Evolutionary conservation across 2,329 filamentous ascomycete species (phyloP), one percentile per base, ranked within the genome.

Genomic region (Alternaria hordeiaustralica): DNA sequence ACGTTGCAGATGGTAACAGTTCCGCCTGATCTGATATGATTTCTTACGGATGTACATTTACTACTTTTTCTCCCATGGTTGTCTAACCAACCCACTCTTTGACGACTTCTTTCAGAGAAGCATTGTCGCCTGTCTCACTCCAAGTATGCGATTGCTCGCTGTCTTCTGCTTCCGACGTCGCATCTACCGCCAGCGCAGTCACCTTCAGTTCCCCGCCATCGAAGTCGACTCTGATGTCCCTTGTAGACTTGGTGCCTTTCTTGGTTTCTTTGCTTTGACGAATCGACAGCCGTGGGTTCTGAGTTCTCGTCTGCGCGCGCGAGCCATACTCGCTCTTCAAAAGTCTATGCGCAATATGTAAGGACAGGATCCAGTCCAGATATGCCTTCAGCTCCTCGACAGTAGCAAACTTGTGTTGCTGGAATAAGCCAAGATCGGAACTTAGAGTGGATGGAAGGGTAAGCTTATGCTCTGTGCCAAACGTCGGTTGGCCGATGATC

Each of bases 391-490:
- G 43, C 15, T 79, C 78, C 21, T 71, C 65, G 4, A 72, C 65
- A 21, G 70, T 68, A 12, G 70, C 62, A 46, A 79, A 78, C 36
- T 71, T 77, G 43, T 76, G 72, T 15, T 75, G 72, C 15, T 65
- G 67, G 41, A 73, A 71, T 2, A 77, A 64, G 18, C 69, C 71
- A n/a, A 80, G 71, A 36, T 76, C 70, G 8, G 69, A 62, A 11
- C 66, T 68, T 15, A 78, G 58, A 1, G 76, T 67, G 5, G 73
- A 63, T 9, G 78, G 77, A 6, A 80, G 63, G 6, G 71, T 74
- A 12, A 80, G 61, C 56, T 70, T 76, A 60, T 77, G 74, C 57
- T 79, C 77, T 6, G 76, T 74, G 45, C 79, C 79, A 49, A 78
- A 79, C 1, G 69, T 76, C 3, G 78, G 79, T 15, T 69, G 69